Base-by-base conservation (phyloP, 805 yeast species). In the Candida golubevii region DNA sequence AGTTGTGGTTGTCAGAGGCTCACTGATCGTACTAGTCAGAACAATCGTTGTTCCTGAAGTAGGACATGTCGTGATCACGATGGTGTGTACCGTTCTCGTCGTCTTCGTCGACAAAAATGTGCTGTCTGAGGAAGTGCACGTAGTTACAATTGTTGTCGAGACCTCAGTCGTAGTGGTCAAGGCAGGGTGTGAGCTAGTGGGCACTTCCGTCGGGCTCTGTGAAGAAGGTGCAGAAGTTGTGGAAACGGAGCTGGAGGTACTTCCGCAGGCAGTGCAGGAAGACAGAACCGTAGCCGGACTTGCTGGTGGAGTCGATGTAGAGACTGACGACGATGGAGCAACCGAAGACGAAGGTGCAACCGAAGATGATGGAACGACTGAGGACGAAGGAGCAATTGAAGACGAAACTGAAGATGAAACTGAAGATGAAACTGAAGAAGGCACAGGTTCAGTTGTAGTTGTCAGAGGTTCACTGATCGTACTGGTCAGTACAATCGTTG, bases 401-500 rank as follows among this genome's bases (percentile, higher is more conserved):
- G 31, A 28, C 31, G 31, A 28, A 28, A 11, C 10, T 28, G 11
- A 28, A 11, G 31, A 11, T 28, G 31, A 28, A 28, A 11, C 31
- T 8, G 31, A 28, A n/a, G n/a, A n/a, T n/a, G n/a, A n/a, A n/a
- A n/a, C n/a, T n/a, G n/a, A n/a, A n/a, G n/a, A n/a, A n/a, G 31
- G 31, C 31, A 29, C 31, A 8, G 31, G 31, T 29, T n/a, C n/a
- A n/a, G n/a, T n/a, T n/a, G n/a, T n/a, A n/a, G n/a, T n/a, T n/a
- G n/a, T n/a, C n/a, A n/a, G n/a, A n/a, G n/a, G n/a, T n/a, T n/a
- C n/a, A n/a, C 26, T 15, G 10, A n/a, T 8, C 12, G 48, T 47
- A 14, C 36, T 31, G n/a, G 44, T 47, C 35, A 44, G 27, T 27
- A 44, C 44, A 6, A 41, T 31, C 15, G 47, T 44, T 23, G 41